Evolutionary conservation across 1,284 basidiomycete genomes (phyloP).

Genomic region (Moesziomyces aphidis): DNA sequence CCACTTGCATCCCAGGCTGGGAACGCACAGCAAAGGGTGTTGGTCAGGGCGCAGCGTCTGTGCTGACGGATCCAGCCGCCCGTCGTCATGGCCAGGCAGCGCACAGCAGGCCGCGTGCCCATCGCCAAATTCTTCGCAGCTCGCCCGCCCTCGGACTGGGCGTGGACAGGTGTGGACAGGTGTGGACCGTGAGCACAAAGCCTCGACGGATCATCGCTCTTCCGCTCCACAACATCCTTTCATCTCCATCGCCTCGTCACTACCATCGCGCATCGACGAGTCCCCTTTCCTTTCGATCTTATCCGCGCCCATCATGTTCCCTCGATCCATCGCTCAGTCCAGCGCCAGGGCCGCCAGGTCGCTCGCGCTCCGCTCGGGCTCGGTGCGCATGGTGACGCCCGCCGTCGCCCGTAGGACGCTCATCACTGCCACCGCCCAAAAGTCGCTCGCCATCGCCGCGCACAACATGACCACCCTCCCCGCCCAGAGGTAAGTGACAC

Average conservation of each 20-base stretch:
- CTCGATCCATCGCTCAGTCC: constrained; percentile 42
- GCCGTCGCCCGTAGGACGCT: constrained; percentile 46
- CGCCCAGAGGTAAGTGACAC: constrained; percentile 33
- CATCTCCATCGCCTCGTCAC: neutral
- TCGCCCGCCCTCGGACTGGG: neutral
- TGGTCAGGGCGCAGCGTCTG: neutral
- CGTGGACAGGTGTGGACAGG: neutral
- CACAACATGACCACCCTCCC: constrained; percentile 22
- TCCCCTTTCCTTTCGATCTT: neutral
- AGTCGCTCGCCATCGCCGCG: constrained; percentile 23
- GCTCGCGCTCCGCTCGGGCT: constrained; percentile 38
- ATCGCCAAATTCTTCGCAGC: constrained; percentile 15
- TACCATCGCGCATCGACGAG: neutral
- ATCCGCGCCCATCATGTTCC: constrained; percentile 13
- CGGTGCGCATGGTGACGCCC: constrained; percentile 38
- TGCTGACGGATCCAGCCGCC: constrained; percentile 11
- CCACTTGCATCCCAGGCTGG: constrained; percentile 18
- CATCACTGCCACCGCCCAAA: constrained; percentile 34
- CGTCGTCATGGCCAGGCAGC: neutral
- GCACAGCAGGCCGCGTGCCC: neutral
- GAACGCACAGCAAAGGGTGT: neutral
- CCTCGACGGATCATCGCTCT: neutral
- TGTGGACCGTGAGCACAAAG: constrained; percentile 21
- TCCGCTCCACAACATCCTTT: neutral
- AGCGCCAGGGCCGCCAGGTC: constrained; percentile 39